Conservation (phyloP, 768 basidiomycete genomes). For the Rickenella mellea region DNA sequence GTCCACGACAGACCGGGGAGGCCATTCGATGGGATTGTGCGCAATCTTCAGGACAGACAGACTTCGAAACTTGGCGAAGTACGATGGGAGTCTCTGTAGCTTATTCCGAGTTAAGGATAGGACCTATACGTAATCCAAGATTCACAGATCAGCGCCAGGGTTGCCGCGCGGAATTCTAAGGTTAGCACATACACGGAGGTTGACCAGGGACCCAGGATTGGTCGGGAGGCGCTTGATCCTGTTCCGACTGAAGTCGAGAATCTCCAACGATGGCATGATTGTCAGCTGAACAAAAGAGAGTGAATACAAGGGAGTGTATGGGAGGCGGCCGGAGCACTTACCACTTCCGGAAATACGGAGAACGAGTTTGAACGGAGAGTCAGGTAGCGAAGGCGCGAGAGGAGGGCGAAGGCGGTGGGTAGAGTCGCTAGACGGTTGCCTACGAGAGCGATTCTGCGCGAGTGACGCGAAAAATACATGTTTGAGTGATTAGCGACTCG, state of each 20-base stretch:
- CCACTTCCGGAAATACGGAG: constrained; percentile 76
- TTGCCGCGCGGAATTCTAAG: neutral
- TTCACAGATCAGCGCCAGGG: neutral
- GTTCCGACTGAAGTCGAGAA: constrained; percentile 90
- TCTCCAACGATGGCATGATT: constrained; percentile 79
- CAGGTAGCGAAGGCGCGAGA: constrained; percentile 73
- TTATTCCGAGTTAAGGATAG: constrained; percentile 83
- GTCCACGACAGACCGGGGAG: constrained; percentile 52
- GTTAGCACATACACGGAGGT: constrained; percentile 53
- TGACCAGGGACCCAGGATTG: constrained; percentile 66
- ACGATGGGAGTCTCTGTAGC: constrained; percentile 68
- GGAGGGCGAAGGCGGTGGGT: constrained; percentile 61
- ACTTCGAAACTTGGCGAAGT: constrained; percentile 61
- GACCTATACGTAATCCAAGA: constrained; percentile 38
- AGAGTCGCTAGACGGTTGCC: constrained; percentile 76
- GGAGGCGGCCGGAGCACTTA: constrained; percentile 35
- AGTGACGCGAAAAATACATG: too few relatives aligned
- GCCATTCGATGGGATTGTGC: constrained; percentile 93
- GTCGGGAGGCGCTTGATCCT: constrained; percentile 74
- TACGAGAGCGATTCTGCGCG: constrained; percentile 69
- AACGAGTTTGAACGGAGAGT: constrained; percentile 84
- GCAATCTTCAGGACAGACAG: constrained; percentile 80
- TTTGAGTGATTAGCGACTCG: neutral
- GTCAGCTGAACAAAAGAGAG: constrained; percentile 53
- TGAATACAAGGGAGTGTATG: constrained; percentile 7